These are phyloP conservation scores for Candida tammaniensis DNA, from an alignment of 805 yeast species.

Conservation along the genomic window DNA sequence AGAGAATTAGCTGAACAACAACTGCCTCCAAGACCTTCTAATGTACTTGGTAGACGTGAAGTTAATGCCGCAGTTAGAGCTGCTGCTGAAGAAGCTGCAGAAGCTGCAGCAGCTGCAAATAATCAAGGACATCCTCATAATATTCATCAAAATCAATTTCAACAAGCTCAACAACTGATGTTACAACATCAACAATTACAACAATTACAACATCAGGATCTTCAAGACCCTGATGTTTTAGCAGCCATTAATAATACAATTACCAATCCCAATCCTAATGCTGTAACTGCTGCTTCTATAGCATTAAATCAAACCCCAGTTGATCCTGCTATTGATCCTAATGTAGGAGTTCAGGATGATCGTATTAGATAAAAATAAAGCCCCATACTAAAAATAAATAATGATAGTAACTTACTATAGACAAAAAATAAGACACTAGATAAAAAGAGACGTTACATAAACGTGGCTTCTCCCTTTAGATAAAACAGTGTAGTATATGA, in stretches of 20 bases:
- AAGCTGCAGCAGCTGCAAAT: not conserved
- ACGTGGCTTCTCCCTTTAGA: too few relatives aligned
- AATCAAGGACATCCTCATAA: constrained; percentile 7
- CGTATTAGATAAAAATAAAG: constrained; percentile 1
- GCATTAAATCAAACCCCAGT: constrained; percentile 26
- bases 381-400: too few relatives aligned
- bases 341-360: constrained; percentile 24
- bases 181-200: constrained; percentile 17
- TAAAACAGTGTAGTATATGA: too few relatives aligned
- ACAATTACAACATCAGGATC: constrained; percentile 19
- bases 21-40: constrained; percentile 4
- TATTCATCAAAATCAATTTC: constrained; percentile 8
- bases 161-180: constrained; percentile 9
- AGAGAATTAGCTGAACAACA: constrained; percentile 9
- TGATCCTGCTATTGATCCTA: constrained; percentile 44
- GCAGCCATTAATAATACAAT: constrained; percentile 34
- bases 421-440: too few relatives aligned
- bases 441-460: too few relatives aligned
- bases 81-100: constrained; percentile 1
- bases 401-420: too few relatives aligned
- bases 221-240: constrained; percentile 41
- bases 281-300: not conserved
- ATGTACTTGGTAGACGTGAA: not conserved
- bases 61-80: constrained; percentile 1
- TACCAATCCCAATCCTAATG: constrained; percentile 6